Base-by-base conservation (phyloP, 2,329 filamentous ascomycete genomes). In the Fusarium sp. region DNA sequence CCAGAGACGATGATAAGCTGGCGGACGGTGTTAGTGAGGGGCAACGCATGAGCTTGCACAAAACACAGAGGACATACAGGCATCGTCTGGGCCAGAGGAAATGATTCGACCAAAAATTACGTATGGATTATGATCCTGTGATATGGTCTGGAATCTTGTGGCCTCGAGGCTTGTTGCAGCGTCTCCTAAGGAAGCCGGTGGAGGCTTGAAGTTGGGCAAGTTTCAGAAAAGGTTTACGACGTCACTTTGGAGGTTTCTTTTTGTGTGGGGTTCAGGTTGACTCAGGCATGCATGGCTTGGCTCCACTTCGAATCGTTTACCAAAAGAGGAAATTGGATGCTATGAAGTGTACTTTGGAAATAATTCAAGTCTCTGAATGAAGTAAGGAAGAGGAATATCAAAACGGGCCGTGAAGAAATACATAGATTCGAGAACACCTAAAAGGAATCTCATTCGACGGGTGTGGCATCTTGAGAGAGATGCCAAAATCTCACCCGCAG, bases 1-100 rank as follows among this genome's bases (percentile, higher is more conserved):
- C 88, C 88, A 49, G 86, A 86, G 57, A 90, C 74, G 66, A 89
- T 86, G 69, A 90, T 86, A 65, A 90, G 80, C 88, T 90, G 59
- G 45, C 37, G 17, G 36, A 47, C 17, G 31, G 31, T 29, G 17
- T 64, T 31, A 64, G 61, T 48, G 41, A 50, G 19, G 35, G 41
- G 54, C 55, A 53, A 52, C n/a, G 13, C 37, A 53, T 39, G 38
- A 47, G 32, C 33, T 36, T 27, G 14, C 19, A 23, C 25, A 23
- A 15, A 13, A 19, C 21, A 23, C 35, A 14, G 7, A 33, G 25
- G 29, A 27, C 68, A 32, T 71, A 66, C 68, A 52, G 69, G 69
- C 69, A 71, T 71, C 23, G 49, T 53, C 46, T 59, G 43, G 15
- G n/a, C 14, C 17, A 29, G 27, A 17, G 13, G 8, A 29, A 25